Base-by-base conservation (phyloP, 1,284 basidiomycete genomes). In the Fomes fomentarius region DNA sequence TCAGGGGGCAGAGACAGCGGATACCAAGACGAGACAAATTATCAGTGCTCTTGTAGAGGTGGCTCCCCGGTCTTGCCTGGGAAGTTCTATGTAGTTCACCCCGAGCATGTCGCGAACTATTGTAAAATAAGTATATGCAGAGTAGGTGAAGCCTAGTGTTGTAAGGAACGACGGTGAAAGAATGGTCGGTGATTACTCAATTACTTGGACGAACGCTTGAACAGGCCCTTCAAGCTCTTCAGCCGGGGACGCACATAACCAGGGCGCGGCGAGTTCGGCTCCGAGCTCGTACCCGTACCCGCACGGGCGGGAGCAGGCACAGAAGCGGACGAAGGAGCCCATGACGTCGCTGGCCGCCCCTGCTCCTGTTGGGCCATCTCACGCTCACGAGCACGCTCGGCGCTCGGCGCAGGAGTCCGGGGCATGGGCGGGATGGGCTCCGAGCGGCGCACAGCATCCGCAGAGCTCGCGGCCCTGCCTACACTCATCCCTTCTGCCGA, bases 201-300 rank as follows among this genome's bases (percentile, higher is more conserved):
- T 47, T 34, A 61, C 42, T 61, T 61, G 5, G 59, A 61, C 48
- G 54, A 61, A 33, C 55, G 59, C 56, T 61, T 61, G 59, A 61
- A 58, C 19, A 61, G 34, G 26, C 53, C 51, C 48, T 58, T 61
- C 45, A 61, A 45, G 1, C 53, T 56, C 48, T 56, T 61, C 15
- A 61, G 59, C 21, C 59, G 50, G 22, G 56, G 59, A 11, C 59
- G 53, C 15, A 26, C 41, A 26, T 43, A 15, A 15, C 41, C 46
- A 8, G 44, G 51, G 3, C 53, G 53, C 4, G 59, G 56, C 7
- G 59, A 56, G 51, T 50, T 61, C 41, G 56, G 56, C 37, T 53
- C 56, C 15, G 59, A 61, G 51, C 48, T 51, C 33, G 51, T 34
- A 10, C 45, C 45, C 24, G 33, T 25, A 14, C 33, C 10, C 14